Evolutionary conservation across 1,284 basidiomycete genomes (phyloP).

Genomic region (Testicularia cyperi): DNA sequence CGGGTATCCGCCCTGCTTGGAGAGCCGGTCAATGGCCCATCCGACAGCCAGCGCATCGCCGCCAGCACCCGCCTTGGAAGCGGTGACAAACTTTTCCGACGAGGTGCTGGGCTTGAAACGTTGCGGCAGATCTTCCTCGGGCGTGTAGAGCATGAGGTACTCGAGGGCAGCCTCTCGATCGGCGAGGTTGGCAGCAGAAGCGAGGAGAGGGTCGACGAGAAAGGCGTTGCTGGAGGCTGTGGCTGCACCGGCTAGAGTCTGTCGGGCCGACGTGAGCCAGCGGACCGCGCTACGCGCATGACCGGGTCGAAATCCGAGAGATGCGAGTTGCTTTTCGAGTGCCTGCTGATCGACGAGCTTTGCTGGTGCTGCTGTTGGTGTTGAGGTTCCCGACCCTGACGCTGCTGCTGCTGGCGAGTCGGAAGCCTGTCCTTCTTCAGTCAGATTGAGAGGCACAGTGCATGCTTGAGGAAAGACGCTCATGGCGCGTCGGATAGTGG

Average conservation of each 20-base stretch:
- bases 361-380: neutral
- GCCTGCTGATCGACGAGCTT: conserved; percentile 11
- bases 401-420: conserved; percentile 5
- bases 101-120: conserved; percentile 64
- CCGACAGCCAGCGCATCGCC: conserved; percentile 68
- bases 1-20: conserved; percentile 83
- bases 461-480: conserved; percentile 35
- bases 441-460: conserved; percentile 27
- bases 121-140: conserved; percentile 74
- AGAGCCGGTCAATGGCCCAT: conserved; percentile 80
- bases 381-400: conserved; percentile 1
- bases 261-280: conserved; percentile 47
- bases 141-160: conserved; percentile 73
- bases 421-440: conserved; percentile 13
- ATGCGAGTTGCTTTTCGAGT: conserved; percentile 45
- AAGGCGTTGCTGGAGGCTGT: conserved; percentile 1
- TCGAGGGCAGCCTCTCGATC: conserved; percentile 70
- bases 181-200: conserved; percentile 44
- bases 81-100: conserved; percentile 70
- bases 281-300: conserved; percentile 45
- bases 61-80: conserved; percentile 64
- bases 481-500: conserved; percentile 75
- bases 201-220: conserved; percentile 38
- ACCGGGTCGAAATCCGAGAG: conserved; percentile 55
- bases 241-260: conserved; percentile 15